Conservation (phyloP, 345 rosid genomes). For the Boechera divaricarpa region DNA sequence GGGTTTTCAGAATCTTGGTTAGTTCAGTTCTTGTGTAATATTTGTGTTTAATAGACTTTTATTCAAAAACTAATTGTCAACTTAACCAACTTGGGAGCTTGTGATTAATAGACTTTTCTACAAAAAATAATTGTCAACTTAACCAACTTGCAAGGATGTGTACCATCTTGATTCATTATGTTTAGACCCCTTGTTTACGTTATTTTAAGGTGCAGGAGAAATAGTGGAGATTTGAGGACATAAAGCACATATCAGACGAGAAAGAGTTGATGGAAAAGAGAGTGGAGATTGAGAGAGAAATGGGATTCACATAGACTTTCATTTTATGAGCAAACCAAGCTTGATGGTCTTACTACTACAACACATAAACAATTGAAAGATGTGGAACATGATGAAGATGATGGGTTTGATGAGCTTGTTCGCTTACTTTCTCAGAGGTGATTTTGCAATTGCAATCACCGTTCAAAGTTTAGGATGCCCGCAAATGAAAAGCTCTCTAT, state of each 20-base stretch:
- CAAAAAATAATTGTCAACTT: too few relatives aligned
- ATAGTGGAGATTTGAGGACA: slow-evolving; percentile 58
- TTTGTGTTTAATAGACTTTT: too few relatives aligned
- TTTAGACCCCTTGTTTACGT: slow-evolving; percentile 33
- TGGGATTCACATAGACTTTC: slow-evolving; percentile 62
- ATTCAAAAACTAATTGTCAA: too few relatives aligned
- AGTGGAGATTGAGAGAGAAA: slow-evolving; percentile 52
- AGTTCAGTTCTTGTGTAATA: too few relatives aligned
- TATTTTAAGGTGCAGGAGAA: slow-evolving; percentile 53
- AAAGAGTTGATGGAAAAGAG: slow-evolving; percentile 53
- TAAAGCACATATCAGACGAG: slow-evolving; percentile 64
- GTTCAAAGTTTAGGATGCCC: background rate
- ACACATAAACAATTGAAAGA: slow-evolving; percentile 5
- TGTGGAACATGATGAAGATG: slow-evolving; percentile 29
- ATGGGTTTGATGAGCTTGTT: slow-evolving; percentile 53
- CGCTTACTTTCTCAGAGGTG: slow-evolving; percentile 41
- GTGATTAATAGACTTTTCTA: too few relatives aligned
- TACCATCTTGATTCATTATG: background rate
- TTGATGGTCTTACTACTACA: slow-evolving; percentile 27
- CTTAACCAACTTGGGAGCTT: too few relatives aligned
- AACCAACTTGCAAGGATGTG: too few relatives aligned
- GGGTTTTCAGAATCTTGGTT: too few relatives aligned
- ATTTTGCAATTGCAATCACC: slow-evolving; percentile 26
- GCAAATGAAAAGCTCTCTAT: too few relatives aligned
- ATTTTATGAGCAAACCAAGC: slow-evolving; percentile 56